Evolutionary conservation across 352 stramenopile species (phyloP).

Genomic region (Phytophthora citrophthora): DNA sequence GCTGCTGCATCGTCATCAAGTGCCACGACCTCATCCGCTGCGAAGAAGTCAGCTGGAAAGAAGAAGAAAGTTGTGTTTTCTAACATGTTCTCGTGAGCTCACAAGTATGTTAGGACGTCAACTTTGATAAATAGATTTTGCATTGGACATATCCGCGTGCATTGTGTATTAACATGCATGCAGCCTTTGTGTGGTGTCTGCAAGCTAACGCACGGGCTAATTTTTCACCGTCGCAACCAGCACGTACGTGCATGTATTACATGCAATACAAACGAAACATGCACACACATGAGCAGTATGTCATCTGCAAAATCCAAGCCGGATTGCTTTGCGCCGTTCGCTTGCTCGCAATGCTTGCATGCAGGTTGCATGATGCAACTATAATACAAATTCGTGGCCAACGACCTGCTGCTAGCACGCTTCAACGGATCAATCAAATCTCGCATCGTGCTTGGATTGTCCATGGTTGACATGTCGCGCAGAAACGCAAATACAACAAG

Average conservation of each 20-base stretch:
- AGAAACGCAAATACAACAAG: conserved; percentile 13
- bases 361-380: too few species aligned
- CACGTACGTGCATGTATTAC: too few species aligned
- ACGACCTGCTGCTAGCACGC: too few species aligned
- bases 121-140: conserved; percentile 28
- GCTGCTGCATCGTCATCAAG: background rate
- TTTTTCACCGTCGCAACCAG: too few species aligned
- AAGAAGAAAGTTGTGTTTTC: conserved; percentile 89
- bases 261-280: too few species aligned
- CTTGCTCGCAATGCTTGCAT: background rate
- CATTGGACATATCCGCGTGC: too few species aligned
- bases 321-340: background rate
- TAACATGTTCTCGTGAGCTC: conserved; percentile 65
- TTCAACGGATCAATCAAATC: conserved; percentile 1
- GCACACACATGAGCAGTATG: too few species aligned
- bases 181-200: too few species aligned
- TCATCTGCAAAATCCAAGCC: too few species aligned
- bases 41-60: conserved; percentile 42
- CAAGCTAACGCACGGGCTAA: too few species aligned
- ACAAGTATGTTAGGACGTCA: background rate
- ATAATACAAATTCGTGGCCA: background rate
- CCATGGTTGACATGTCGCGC: conserved; percentile 11
- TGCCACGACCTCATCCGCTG: background rate
- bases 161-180: too few species aligned
- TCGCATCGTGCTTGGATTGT: background rate